A percentile compares a stretch with the other conserved stretches of the same genome.
These are phyloP conservation scores for Tricholoma sp. DNA, from an alignment of 768 basidiomycete genomes.

Conservation along the genomic window DNA sequence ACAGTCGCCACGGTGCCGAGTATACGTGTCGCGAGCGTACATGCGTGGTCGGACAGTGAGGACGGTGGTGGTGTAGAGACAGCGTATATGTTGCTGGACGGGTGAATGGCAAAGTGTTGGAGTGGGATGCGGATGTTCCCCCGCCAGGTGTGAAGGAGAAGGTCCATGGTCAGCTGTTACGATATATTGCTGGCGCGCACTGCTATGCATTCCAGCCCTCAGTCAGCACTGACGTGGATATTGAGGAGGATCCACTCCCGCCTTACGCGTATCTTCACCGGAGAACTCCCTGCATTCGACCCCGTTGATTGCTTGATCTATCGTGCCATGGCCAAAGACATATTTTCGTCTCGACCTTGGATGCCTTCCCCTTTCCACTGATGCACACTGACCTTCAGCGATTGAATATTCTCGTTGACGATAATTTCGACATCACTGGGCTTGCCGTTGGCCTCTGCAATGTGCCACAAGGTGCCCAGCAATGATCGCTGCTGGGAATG, in stretches of 20 bases:
- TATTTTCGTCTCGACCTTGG: constrained; percentile 2
- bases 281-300: too few relatives aligned
- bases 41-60: constrained; percentile 8
- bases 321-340: constrained; percentile 10
- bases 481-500: constrained; percentile 1
- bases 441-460: constrained; percentile 6
- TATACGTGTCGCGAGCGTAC: constrained; percentile 9
- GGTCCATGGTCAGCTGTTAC: constrained; percentile 6
- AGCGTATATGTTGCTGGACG: constrained; percentile 8
- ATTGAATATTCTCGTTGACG: constrained; percentile 3
- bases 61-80: constrained; percentile 9
- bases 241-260: constrained; percentile 7
- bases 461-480: constrained; percentile 1
- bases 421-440: constrained; percentile 3
- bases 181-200: constrained; percentile 6
- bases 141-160: constrained; percentile 3
- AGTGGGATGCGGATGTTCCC: constrained; percentile 6
- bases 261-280: constrained; percentile 7
- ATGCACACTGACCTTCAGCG: constrained; percentile 6
- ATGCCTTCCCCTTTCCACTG: constrained; percentile 9
- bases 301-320: constrained; percentile 8
- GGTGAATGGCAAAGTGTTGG: constrained; percentile 4
- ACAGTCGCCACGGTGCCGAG: constrained; percentile 5
- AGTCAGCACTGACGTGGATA: constrained; percentile 7
- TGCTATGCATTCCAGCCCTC: neutral